These are phyloP conservation scores for Pyrrhoderma lamaoense DNA, from an alignment of 1,284 basidiomycete genomes.

Conservation along the genomic window DNA sequence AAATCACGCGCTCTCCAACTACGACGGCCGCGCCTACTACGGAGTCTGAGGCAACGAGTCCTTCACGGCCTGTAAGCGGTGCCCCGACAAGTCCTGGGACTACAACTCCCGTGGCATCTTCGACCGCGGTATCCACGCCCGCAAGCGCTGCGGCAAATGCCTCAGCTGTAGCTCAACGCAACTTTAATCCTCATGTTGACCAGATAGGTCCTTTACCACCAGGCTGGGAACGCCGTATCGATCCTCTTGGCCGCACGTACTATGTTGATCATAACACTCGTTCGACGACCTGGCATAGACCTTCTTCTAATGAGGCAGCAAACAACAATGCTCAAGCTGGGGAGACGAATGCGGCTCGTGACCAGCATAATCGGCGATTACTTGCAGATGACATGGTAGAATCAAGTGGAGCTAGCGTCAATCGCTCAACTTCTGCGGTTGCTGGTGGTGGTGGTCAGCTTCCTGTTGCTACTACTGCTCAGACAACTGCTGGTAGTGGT, in stretches of 20 bases:
- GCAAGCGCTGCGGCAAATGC: constrained; percentile 25
- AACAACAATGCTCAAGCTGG: constrained; percentile 48
- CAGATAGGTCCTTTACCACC: constrained; percentile 75
- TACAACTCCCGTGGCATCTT: constrained; percentile 22
- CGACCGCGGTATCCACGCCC: constrained; percentile 14
- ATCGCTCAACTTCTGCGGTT: constrained; percentile 30
- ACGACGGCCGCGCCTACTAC: constrained; percentile 27
- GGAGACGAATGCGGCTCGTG: constrained; percentile 65
- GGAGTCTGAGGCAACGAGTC: constrained; percentile 28
- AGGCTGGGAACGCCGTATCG: constrained; percentile 91
- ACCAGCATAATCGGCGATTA: constrained; percentile 70
- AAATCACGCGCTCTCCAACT: constrained; percentile 22
- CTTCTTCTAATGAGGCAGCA: constrained; percentile 45
- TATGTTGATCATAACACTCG: constrained; percentile 93
- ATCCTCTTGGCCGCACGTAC: constrained; percentile 86
- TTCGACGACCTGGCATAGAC: constrained; percentile 88
- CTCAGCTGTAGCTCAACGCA: constrained; percentile 40
- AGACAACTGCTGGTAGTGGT: constrained; percentile 72
- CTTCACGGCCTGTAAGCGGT: constrained; percentile 32
- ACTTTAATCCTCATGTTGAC: constrained; percentile 83
- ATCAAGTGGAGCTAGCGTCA: constrained; percentile 28
- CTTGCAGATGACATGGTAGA: constrained; percentile 78
- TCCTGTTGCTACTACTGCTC: constrained; percentile 42
- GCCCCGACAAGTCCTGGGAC: constrained; percentile 15
- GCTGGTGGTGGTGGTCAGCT: constrained; percentile 37